Base-by-base conservation (phyloP, 2,329 filamentous ascomycete genomes). In the Cytospora schulzeri region DNA sequence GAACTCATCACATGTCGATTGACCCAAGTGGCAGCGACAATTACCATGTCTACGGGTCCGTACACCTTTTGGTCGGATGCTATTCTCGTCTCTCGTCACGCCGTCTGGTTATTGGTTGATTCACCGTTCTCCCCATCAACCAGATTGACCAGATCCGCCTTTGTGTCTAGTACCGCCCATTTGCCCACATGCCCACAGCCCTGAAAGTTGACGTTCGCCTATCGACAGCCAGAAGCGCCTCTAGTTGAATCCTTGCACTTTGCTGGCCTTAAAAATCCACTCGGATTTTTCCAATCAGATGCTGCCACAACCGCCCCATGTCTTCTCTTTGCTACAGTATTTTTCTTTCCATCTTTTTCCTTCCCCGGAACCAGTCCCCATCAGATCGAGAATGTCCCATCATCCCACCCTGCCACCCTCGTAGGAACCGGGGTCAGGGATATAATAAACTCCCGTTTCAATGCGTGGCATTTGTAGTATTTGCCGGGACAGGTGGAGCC, bases 271-370 rank as follows among this genome's bases (percentile, higher is more conserved):
- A 57, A 48, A 62, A 48, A 57, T 51, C 66, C 63, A 63, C 54
- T 59, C 41, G 19, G 33, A 62, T 61, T 67, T 66, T 69, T 68
- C 69, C 68, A 69, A 69, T 70, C 66, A 69, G 55, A 67, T 58
- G 62, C 50, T 60, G 69, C 69, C 69, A 71, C 68, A 69, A 52
- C 29, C 41, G 48, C 55, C 55, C 53, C n/a, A 53, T 35, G 52
- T 50, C 54, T 35, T 50, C 22, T 19, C 1, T n/a, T 35, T 19
- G 19, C 31, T 29, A n/a, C n/a, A n/a, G n/a, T 31, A 22, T 28
- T 22, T 24, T 19, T 35, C 12, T 41, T 22, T 15, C 22, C 9
- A 50, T 9, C 24, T 57, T 56, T 26, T 41, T 29, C 57, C 24
- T 31, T 35, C 59, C 29, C 29, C 53, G 45, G 57, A 19, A 45